Conservation (phyloP, 2,329 filamentous ascomycete species). For the Paraphoma chrysanthemicola region DNA sequence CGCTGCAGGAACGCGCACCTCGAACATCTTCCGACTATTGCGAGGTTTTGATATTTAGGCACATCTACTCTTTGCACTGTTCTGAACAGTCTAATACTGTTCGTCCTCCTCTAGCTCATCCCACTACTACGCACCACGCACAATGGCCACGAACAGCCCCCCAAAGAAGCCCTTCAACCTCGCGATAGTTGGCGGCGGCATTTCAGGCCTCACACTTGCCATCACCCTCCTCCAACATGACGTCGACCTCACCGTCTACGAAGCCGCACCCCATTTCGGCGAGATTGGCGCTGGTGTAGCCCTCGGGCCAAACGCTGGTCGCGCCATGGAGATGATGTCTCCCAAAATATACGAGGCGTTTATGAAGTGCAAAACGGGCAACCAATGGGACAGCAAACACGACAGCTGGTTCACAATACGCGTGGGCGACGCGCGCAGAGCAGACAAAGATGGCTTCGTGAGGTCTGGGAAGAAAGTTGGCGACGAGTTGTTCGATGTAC, state of each 20-base stretch:
- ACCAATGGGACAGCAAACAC: conserved; percentile 35
- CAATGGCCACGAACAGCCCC: conserved; percentile 26
- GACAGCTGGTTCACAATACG: conserved; percentile 41
- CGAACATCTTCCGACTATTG: background rate
- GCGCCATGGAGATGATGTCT: conserved; percentile 62
- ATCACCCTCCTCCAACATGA: conserved; percentile 58
- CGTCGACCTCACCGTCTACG: conserved; percentile 61
- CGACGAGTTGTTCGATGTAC: conserved; percentile 37
- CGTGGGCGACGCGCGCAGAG: conserved; percentile 40
- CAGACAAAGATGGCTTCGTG: conserved; percentile 37
- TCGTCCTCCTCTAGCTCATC: background rate
- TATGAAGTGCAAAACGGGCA: conserved; percentile 50
- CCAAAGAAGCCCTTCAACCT: conserved; percentile 52
- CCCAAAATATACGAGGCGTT: conserved; percentile 52
- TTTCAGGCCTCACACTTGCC: conserved; percentile 63
- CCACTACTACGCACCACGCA: background rate
- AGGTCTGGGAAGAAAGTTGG: conserved; percentile 38
- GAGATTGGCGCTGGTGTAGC: conserved; percentile 67
- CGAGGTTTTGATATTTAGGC: background rate
- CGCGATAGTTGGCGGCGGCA: conserved; percentile 67
- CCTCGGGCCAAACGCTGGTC: conserved; percentile 63
- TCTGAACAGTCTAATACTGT: background rate
- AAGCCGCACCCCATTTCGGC: conserved; percentile 61
- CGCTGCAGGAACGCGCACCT: background rate
- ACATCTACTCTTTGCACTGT: background rate